Base-by-base conservation (phyloP, 1,284 basidiomycete genomes). In the Cryptococcus sp. region DNA sequence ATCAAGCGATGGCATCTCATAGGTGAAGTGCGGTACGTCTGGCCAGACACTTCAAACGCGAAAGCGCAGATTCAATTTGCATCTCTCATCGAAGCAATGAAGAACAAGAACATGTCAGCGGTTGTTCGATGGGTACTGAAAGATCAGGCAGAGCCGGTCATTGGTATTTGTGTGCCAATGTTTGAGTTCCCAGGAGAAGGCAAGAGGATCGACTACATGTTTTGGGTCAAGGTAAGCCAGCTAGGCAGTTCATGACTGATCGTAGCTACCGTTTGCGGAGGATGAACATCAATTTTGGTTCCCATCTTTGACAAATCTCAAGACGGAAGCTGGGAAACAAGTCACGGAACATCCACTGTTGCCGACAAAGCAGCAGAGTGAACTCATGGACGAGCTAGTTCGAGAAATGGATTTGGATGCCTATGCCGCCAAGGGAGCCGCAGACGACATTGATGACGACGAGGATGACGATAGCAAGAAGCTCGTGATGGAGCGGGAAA, bases 191-290 rank as follows among this genome's bases (percentile, higher is more conserved):
- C 63, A 13, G 76, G 79, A 9, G 83, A 83, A 59, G 81, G 83
- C 2, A 79, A 83, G 32, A 36, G 61, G 18, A 80, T 87, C 7
- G 88, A 93, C 59, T 87, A 84, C 67, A 78, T 93, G 57, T 78
- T 90, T 47, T 93, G 87, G 87, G 81, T 83, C 21, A 85, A 85
- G 77, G 90, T 88, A 61, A 47, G 77, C 25, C 25, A 13, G 42
- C 42, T 40, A 7, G 21, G 14, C 10, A 10, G 31, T 43, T 42
- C 36, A 48, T 50, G 53, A 45, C 32, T 57, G 7, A 7, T 13
- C 14, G 4, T 24, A 93, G 86, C 84, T 96, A 79, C 94, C 94
- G 0, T 98, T 97, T 66, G 88, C 91, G 3, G 92, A 98, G 66
- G 94, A 98, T 64, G 79, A 93, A 49, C 83, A 90, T 55, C 85